Conservation (phyloP, 164 flowering plant genomes). For the Nymphaea thermarum region DNA sequence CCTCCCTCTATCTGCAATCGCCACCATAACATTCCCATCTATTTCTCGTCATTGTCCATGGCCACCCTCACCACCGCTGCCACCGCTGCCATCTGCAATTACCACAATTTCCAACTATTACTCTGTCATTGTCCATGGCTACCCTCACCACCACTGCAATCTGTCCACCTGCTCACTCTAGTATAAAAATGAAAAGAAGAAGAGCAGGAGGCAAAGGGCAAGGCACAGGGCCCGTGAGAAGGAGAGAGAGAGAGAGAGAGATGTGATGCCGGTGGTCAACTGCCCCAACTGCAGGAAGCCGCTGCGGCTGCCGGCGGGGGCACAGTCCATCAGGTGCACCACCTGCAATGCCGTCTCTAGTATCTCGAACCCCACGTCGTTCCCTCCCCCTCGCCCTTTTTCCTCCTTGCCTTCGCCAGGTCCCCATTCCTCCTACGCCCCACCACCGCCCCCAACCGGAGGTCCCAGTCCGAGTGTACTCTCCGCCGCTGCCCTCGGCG, state of each 20-base stretch:
- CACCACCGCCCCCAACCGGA: constrained; percentile 23
- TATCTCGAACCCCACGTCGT: constrained; percentile 20
- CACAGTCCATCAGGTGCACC: constrained; percentile 42
- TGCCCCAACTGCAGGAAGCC: constrained; percentile 47
- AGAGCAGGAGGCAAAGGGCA: no score
- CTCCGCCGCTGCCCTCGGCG: constrained; percentile 19
- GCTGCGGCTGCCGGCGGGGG: constrained; percentile 49
- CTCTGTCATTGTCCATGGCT: no score
- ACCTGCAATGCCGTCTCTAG: constrained; percentile 39
- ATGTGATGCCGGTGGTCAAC: constrained; percentile 33
- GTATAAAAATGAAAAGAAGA: no score
- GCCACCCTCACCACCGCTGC: no score
- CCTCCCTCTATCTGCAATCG: no score
- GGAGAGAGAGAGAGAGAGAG: not conserved
- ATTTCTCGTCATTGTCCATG: no score
- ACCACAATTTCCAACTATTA: no score
- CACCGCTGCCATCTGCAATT: no score
- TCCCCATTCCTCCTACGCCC: constrained; percentile 8
- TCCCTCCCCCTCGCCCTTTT: constrained; percentile 9
- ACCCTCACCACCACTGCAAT: no score
- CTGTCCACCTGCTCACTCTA: no score
- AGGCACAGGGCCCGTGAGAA: no score
- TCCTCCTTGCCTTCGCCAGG: constrained; percentile 10
- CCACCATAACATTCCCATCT: no score
- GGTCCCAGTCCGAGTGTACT: constrained; percentile 22